These are phyloP conservation scores for Mucor racemosus DNA, from an alignment of 371 early-diverging fungal genomes.

Conservation along the genomic window DNA sequence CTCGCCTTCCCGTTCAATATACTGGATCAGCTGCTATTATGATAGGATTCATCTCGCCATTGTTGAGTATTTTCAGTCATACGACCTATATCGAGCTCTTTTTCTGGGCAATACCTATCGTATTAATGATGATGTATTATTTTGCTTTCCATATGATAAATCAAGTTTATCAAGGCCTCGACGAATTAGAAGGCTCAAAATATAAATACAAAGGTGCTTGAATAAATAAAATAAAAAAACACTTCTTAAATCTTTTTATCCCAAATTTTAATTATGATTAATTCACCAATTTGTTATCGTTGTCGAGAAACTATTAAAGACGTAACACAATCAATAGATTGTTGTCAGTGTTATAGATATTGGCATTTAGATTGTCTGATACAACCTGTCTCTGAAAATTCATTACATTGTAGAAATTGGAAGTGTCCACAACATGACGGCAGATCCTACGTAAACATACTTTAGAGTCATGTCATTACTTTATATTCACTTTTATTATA, in stretches of 20 bases:
- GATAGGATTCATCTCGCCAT: conserved; percentile 22
- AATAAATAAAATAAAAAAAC: conserved; percentile 4
- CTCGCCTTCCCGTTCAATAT: background rate
- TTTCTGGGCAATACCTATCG: conserved; percentile 40
- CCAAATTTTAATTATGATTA: background rate
- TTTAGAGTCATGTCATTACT: no score
- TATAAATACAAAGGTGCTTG: conserved; percentile 49
- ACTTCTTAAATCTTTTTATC: background rate
- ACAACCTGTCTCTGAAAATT: conserved; percentile 64
- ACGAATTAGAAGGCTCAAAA: conserved; percentile 40
- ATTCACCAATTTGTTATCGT: conserved; percentile 51
- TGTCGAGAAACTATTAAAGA: conserved; percentile 51
- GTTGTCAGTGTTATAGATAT: conserved; percentile 19
- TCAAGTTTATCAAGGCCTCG: conserved; percentile 36
- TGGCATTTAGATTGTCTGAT: conserved; percentile 87
- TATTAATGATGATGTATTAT: conserved; percentile 23
- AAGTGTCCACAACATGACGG: conserved; percentile 89
- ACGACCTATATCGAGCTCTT: conserved; percentile 26
- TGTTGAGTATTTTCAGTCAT: conserved; percentile 17
- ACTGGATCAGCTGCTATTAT: conserved; percentile 11
- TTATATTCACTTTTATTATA: background rate
- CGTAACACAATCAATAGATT: background rate
- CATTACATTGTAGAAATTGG: conserved; percentile 69
- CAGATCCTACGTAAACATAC: conserved; percentile 30
- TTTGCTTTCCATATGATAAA: conserved; percentile 38